Base-by-base conservation (phyloP, 331 rosid genomes). In the Pyracantha coccinea region DNA sequence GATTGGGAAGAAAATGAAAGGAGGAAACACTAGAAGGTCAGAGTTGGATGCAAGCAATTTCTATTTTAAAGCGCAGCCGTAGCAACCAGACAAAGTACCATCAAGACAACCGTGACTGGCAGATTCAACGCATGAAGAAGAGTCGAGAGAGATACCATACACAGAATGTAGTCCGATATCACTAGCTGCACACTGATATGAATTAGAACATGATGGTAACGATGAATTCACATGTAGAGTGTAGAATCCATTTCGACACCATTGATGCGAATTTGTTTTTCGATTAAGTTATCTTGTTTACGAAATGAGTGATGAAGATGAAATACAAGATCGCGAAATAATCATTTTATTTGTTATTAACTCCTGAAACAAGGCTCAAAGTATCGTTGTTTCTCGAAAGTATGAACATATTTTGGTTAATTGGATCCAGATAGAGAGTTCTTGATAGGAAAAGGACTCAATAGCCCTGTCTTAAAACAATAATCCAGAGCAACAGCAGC, bases 401-500 rank as follows among this genome's bases (percentile, higher is more conserved):
- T 72, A 75, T 20, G 12, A 10, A 1, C 47, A 41, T 41, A 14
- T 41, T 41, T 41, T 1, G 14, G 47, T 41, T 41, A 68, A 73
- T 80, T 74, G 52, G 68, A 69, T 75, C 81, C 79, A 55, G 78
- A 75, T 73, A 74, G 69, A 57, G 89, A 79, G 74, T 69, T 85
- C 77, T 81, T 85, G 66, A 88, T 81, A n/a, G 97, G 93, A 80
- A 87, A 91, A 58, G 96, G 85, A 71, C 90, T 89, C 69, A 91
- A 75, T 69, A 91, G 83, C 73, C 89, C 82, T 50, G 79, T 75
- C 94, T 88, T 91, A 76, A 93, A 83, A 81, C 97, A 89, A 71
- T 81, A 93, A 64, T 93, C 98, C 57, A 91, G 81, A 68, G 82
- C 86, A 82, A 91, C 85, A 66, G 93, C 89, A 62, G 97, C 91